A percentile compares a stretch with the other conserved stretches of the same genome.
Conservation (phyloP, 2,329 filamentous ascomycete genomes). For the Colletotrichum tamarilloi region DNA sequence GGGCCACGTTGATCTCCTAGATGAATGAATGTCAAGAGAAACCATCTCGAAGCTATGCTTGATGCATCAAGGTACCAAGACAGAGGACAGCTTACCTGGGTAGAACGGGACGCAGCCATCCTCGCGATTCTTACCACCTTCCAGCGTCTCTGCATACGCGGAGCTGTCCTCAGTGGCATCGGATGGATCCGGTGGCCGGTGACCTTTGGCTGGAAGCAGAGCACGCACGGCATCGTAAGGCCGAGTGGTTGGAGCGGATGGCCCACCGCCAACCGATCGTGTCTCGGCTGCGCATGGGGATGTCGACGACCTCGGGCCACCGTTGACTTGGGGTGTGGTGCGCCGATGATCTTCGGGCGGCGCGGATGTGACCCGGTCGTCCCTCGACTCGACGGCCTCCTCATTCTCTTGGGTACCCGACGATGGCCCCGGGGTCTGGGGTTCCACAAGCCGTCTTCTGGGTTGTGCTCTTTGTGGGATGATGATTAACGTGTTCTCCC, state of each 20-base stretch:
- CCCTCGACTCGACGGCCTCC: not conserved
- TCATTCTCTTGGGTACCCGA: not conserved
- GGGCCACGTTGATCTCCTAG: conserved; percentile 23
- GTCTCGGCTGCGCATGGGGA: not conserved
- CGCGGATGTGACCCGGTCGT: conserved; percentile 5
- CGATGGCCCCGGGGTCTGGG: not conserved
- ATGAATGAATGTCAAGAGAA: not conserved
- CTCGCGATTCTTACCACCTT: conserved; percentile 12
- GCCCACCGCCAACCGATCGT: not conserved
- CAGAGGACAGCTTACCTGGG: not conserved
- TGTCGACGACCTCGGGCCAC: not conserved
- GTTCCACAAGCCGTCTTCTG: conserved; percentile 7
- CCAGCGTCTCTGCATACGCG: conserved; percentile 26
- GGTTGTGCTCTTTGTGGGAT: conserved; percentile 12
- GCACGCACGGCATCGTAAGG: conserved; percentile 25
- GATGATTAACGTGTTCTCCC: conserved; percentile 16
- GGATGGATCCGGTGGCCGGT: conserved; percentile 14
- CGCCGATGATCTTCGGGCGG: conserved; percentile 5
- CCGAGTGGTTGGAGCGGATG: not conserved
- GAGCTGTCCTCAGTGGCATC: conserved; percentile 27
- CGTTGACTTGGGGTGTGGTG: not conserved
- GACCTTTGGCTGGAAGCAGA: conserved; percentile 1
- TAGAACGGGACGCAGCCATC: conserved; percentile 25
- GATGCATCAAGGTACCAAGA: not conserved
- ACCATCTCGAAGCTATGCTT: not conserved